phyloP scores from a whole-genome alignment of 768 basidiomycete genomes.

The Rhodosporidiobolus odoratus region DNA sequence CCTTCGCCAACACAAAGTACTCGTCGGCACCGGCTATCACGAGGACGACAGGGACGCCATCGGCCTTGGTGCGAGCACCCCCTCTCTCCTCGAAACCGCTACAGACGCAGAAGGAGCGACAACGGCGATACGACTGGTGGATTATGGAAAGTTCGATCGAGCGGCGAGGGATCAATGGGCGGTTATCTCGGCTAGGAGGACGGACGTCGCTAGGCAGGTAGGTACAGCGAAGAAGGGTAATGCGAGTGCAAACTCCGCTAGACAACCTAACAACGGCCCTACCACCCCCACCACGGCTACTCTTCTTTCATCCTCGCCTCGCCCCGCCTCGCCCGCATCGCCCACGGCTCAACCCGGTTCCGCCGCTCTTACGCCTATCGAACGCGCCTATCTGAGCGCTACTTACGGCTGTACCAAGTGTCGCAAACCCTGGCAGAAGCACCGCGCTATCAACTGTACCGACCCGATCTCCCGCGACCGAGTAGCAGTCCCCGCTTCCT shows the following conservation, averaged over 20 bases:
- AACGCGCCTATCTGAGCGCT: background rate
- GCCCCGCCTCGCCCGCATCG: background rate
- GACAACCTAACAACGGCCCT: too few relatives aligned
- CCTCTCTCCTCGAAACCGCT: background rate
- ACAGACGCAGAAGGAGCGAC: background rate
- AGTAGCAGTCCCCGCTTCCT: too few relatives aligned
- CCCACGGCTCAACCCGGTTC: background rate
- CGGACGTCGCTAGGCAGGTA: background rate
- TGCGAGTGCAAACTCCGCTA: too few relatives aligned
- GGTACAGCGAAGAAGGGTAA: background rate
- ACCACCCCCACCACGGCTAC: too few relatives aligned
- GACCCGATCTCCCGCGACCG: background rate
- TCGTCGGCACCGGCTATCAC: background rate
- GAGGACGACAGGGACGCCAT: background rate
- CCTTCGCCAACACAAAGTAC: background rate
- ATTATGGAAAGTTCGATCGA: background rate
- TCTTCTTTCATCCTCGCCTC: too few relatives aligned
- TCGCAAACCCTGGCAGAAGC: background rate
- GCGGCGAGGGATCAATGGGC: slow-evolving; percentile 1
- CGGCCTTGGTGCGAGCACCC: background rate
- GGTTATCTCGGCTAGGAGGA: background rate
- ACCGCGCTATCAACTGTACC: background rate
- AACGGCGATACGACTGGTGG: background rate
- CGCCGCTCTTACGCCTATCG: background rate
- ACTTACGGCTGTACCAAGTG: slow-evolving; percentile 5